Conservation (phyloP, 345 rosid species). For the Nasturtium officinale region DNA sequence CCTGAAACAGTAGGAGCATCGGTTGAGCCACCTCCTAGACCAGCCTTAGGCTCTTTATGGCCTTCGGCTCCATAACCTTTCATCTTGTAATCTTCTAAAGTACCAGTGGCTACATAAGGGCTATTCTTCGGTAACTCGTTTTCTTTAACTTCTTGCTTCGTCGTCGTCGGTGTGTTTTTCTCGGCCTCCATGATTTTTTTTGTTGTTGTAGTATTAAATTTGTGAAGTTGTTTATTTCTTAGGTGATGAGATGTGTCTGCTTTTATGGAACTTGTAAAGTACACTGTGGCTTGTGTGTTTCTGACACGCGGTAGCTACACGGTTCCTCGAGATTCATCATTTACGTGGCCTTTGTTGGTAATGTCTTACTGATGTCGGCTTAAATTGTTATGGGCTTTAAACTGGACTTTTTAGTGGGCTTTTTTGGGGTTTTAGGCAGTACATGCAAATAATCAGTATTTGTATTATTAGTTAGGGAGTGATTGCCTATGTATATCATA, state of each 20-base stretch:
- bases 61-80: slow-evolving; percentile 67
- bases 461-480: background rate
- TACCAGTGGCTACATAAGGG: slow-evolving; percentile 38
- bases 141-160: slow-evolving; percentile 9
- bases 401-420: background rate
- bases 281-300: slow-evolving; percentile 1
- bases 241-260: slow-evolving; percentile 2
- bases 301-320: slow-evolving; percentile 38
- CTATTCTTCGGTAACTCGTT: slow-evolving; percentile 36
- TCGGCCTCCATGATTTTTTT: slow-evolving; percentile 17
- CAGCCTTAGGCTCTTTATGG: slow-evolving; percentile 54
- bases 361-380: slow-evolving; percentile 1
- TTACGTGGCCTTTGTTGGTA: slow-evolving; percentile 24
- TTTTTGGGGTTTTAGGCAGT: background rate
- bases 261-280: slow-evolving; percentile 7
- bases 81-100: slow-evolving; percentile 40
- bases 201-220: too few relatives aligned
- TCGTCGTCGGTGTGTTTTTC: slow-evolving; percentile 27
- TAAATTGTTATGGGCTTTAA: background rate
- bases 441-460: background rate
- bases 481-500: background rate
- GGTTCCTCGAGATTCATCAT: slow-evolving; percentile 26
- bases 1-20: slow-evolving; percentile 75
- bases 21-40: slow-evolving; percentile 66
- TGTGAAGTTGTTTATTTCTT: too few relatives aligned